Conservation (phyloP, 768 basidiomycete species). For the Suillus sp. region DNA sequence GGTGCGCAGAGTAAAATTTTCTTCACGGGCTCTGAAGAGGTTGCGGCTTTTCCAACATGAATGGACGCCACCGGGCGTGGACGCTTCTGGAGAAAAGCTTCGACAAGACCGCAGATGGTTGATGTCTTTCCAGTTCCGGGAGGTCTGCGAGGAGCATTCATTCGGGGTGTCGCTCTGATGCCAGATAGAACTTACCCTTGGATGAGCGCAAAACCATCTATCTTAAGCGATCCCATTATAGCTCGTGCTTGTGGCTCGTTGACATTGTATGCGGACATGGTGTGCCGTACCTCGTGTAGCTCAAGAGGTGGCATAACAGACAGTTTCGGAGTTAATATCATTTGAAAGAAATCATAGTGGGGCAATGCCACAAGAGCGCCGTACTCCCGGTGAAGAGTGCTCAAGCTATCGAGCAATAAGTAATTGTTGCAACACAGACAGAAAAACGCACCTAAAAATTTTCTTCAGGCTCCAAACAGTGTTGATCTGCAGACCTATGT, state of each 20-base stretch:
- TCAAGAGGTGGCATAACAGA: conserved; percentile 48
- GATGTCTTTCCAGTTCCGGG: conserved; percentile 99
- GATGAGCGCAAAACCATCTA: conserved; percentile 83
- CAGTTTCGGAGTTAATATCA: conserved; percentile 70
- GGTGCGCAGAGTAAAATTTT: conserved; percentile 94
- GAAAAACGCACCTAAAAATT: conserved; percentile 66
- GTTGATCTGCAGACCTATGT: conserved; percentile 64
- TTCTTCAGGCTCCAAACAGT: conserved; percentile 77
- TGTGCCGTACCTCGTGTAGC: conserved; percentile 52
- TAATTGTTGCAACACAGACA: neutral
- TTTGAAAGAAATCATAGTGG: conserved; percentile 76
- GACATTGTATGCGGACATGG: conserved; percentile 71
- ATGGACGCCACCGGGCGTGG: conserved; percentile 49
- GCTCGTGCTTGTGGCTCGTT: conserved; percentile 96
- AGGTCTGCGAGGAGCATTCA: conserved; percentile 53
- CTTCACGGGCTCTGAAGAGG: conserved; percentile 50
- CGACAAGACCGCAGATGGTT: conserved; percentile 94
- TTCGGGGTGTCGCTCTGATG: conserved; percentile 4
- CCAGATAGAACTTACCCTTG: conserved; percentile 72
- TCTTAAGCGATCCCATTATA: conserved; percentile 71
- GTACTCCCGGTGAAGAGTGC: conserved; percentile 92
- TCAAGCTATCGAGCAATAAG: conserved; percentile 56
- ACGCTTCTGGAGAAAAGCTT: conserved; percentile 72
- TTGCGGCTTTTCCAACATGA: conserved; percentile 45
- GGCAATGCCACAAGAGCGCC: conserved; percentile 80